phyloP scores from a whole-genome alignment of 2,329 filamentous ascomycete species.

The Cladosporium halotolerans region DNA sequence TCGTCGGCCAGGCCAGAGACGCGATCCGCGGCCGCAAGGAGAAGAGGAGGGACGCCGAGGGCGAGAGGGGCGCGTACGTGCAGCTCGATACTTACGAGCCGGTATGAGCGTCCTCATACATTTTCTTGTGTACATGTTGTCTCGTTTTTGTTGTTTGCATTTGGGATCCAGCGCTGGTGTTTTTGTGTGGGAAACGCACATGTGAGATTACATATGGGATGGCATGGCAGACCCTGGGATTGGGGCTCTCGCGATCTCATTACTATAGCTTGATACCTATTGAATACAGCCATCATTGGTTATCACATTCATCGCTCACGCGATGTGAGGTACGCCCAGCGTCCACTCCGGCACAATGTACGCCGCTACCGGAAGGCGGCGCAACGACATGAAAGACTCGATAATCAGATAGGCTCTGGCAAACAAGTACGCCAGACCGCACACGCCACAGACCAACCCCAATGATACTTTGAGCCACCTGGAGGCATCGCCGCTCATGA shows the following conservation, averaged over 20 bases:
- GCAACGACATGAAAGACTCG: conserved; percentile 25
- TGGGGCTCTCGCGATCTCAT: no score
- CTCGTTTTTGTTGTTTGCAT: background rate
- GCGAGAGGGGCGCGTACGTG: conserved; percentile 39
- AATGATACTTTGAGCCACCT: conserved; percentile 12
- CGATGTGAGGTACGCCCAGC: conserved; percentile 26
- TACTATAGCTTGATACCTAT: background rate
- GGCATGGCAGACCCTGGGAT: no score
- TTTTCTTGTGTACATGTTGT: background rate
- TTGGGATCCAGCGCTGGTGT: background rate
- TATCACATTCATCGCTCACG: conserved; percentile 1
- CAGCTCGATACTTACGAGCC: conserved; percentile 36
- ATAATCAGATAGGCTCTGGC: conserved; percentile 24
- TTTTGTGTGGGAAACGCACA: background rate
- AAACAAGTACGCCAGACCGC: conserved; percentile 20
- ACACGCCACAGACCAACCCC: conserved; percentile 11
- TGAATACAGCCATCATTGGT: background rate
- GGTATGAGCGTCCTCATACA: conserved; percentile 17
- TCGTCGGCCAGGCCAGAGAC: conserved; percentile 14
- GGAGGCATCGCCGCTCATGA: conserved; percentile 13
- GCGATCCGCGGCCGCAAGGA: conserved; percentile 23
- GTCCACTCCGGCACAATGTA: conserved; percentile 26
- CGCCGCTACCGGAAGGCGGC: conserved; percentile 18
- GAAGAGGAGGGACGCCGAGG: conserved; percentile 31
- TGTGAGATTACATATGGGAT: no score